Conservation (phyloP, 345 rosid species). For the Populus euphratica region DNA sequence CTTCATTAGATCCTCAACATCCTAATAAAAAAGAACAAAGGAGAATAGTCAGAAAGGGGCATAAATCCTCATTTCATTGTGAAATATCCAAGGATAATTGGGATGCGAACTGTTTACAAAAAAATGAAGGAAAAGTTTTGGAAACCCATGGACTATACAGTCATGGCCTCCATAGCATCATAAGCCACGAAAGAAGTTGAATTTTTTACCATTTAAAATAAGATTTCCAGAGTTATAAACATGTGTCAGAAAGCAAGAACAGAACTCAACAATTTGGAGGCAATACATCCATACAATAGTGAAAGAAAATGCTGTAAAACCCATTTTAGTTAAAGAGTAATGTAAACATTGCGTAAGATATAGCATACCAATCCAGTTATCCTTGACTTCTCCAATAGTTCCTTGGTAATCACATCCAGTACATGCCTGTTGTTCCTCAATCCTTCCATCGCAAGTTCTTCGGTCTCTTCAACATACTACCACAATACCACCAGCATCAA, state of each 20-base stretch:
- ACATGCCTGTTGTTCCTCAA: conserved; percentile 63
- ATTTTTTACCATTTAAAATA: no score
- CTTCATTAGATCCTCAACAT: conserved; percentile 73
- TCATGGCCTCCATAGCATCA: no score
- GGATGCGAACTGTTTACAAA: neutral
- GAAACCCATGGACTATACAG: neutral
- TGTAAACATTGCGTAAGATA: conserved; percentile 5
- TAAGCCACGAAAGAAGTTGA: no score
- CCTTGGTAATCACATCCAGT: conserved; percentile 64
- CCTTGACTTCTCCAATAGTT: conserved; percentile 70
- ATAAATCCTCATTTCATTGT: neutral
- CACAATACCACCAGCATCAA: conserved; percentile 27
- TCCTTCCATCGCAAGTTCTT: conserved; percentile 88
- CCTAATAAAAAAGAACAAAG: conserved; percentile 41
- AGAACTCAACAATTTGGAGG: no score
- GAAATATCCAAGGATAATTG: neutral
- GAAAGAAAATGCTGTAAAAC: neutral
- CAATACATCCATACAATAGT: neutral
- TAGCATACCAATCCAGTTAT: conserved; percentile 84
- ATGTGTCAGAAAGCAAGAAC: neutral
- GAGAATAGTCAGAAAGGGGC: conserved; percentile 5
- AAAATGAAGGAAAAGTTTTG: neutral
- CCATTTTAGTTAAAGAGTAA: neutral
- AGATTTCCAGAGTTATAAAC: neutral
- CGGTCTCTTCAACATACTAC: conserved; percentile 89